Evolutionary conservation across 2,329 filamentous ascomycete species (phyloP).

Genomic region (Rhinocladiella similis): DNA sequence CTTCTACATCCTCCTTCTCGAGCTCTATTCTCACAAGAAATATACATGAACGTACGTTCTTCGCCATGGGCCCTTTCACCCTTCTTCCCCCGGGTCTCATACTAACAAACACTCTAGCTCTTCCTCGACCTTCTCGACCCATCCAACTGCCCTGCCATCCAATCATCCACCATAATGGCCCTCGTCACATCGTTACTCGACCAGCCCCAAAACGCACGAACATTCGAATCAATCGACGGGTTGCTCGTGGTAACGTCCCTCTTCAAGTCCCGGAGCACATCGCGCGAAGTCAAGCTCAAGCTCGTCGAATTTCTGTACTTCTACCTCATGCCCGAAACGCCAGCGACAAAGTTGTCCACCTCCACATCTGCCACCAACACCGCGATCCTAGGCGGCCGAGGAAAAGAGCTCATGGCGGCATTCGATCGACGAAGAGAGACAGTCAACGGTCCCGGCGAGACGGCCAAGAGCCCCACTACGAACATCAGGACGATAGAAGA

Average conservation of each 20-base stretch:
- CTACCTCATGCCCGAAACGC: constrained; percentile 92
- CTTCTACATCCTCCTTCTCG: constrained; percentile 89
- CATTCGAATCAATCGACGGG: constrained; percentile 89
- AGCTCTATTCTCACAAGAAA: constrained; percentile 80
- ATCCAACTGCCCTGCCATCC: constrained; percentile 86
- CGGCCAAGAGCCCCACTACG: not conserved
- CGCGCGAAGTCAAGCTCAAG: constrained; percentile 87
- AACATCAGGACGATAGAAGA: constrained; percentile 70
- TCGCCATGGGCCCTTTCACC: not conserved
- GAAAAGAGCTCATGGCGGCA: constrained; percentile 65
- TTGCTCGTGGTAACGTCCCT: constrained; percentile 87
- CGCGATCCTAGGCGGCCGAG: constrained; percentile 56
- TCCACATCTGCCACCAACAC: constrained; percentile 40
- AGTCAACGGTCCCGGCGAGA: constrained; percentile 25
- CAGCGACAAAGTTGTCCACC: constrained; percentile 38
- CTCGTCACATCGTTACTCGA: constrained; percentile 88
- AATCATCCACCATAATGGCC: constrained; percentile 84
- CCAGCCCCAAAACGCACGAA: constrained; percentile 81
- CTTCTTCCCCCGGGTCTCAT: not conserved
- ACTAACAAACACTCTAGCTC: constrained; percentile 50
- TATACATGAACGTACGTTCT: constrained; percentile 79
- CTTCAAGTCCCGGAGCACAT: constrained; percentile 85
- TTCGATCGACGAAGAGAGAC: constrained; percentile 43
- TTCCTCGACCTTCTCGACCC: constrained; percentile 93
- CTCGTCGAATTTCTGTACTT: constrained; percentile 98